Evolutionary conservation across 208 protist species (phyloP).

Genomic region (Crithidia acanthocephali): DNA sequence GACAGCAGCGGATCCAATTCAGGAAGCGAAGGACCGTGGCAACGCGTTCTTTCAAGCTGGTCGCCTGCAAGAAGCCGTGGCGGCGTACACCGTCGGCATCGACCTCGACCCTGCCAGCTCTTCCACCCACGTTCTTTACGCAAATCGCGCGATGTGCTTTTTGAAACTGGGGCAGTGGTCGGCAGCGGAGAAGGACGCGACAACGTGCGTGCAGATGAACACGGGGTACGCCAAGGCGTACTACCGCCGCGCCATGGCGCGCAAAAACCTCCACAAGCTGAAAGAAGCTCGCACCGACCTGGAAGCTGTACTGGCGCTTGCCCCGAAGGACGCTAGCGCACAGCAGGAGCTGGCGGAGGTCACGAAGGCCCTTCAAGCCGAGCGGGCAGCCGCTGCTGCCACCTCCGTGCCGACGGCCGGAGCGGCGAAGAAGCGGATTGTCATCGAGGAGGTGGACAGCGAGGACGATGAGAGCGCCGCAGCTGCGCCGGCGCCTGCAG

Average conservation of each 20-base stretch:
- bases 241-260: slow-evolving; percentile 84
- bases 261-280: slow-evolving; percentile 83
- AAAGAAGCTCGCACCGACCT: slow-evolving; percentile 86
- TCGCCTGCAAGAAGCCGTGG: slow-evolving; percentile 76
- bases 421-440: slow-evolving; percentile 66
- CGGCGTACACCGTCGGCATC: slow-evolving; percentile 84
- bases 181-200: slow-evolving; percentile 84
- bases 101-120: slow-evolving; percentile 74
- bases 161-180: slow-evolving; percentile 78
- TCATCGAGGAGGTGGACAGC: slow-evolving; percentile 87
- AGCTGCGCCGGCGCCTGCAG: neutral
- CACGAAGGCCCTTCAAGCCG: slow-evolving; percentile 71
- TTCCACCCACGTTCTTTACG: slow-evolving; percentile 80
- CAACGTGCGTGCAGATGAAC: slow-evolving; percentile 79
- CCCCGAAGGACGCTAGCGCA: slow-evolving; percentile 68
- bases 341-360: slow-evolving; percentile 73
- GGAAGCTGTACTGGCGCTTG: slow-evolving; percentile 85
- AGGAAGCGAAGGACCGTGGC: slow-evolving; percentile 76
- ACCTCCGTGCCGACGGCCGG: slow-evolving; percentile 16
- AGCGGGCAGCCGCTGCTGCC: slow-evolving; percentile 33
- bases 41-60: slow-evolving; percentile 86
- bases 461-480: slow-evolving; percentile 55
- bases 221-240: slow-evolving; percentile 88
- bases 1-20: slow-evolving; percentile 40
- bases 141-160: slow-evolving; percentile 87